Evolutionary conservation across 345 rosid species (phyloP), one percentile per base, ranked within the genome.

Genomic region (Camelina neglecta): DNA sequence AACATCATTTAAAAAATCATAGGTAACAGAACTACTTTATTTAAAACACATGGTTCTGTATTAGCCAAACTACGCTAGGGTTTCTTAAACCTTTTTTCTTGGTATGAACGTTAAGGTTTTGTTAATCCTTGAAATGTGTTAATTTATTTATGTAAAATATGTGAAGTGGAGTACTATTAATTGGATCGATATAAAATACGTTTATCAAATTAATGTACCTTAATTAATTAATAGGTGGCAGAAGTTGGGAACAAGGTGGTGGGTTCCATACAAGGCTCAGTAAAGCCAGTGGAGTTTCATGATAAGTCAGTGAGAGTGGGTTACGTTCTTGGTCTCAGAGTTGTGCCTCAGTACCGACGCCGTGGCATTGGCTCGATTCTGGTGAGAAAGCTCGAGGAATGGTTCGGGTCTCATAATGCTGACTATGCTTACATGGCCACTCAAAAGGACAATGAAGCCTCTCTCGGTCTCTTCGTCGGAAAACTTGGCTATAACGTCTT

Each of bases 341-440:
- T 90, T 24, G 74, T 79, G 23, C 92, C 96, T 0, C 29, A 39
- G n/a, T 80, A 87, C 62, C 81, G 95, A 38, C 84, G 96, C 60
- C 81, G 64, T 64, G 89, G 96, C 72, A 75, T 88, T 65, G 97
- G 87, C 2, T 76, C 65, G 58, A 80, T 56, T 65, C 81, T 92
- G 4, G 97, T 85, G 18, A 65, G 60, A 47, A 81, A 85, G 20
- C 63, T 92, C 18, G 97, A 92, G 69, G 87, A 88, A 76, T 92
- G 97, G 97, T 88, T 92, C 75, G 29, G 63, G 11, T 39, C 72
- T 49, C 80, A 77, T 36, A 86, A 83, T 39, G 88, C 75, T 12
- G 96, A 87, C 48, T 92, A 80, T 20, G 82, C 91, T 8, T 92
- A 92, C 82, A 88, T 90, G 89, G 96, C 97, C 2, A 90, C 93